These are phyloP conservation scores for Beauveria rudraprayagi DNA, from an alignment of 2,329 filamentous ascomycete genomes.

Conservation along the genomic window DNA sequence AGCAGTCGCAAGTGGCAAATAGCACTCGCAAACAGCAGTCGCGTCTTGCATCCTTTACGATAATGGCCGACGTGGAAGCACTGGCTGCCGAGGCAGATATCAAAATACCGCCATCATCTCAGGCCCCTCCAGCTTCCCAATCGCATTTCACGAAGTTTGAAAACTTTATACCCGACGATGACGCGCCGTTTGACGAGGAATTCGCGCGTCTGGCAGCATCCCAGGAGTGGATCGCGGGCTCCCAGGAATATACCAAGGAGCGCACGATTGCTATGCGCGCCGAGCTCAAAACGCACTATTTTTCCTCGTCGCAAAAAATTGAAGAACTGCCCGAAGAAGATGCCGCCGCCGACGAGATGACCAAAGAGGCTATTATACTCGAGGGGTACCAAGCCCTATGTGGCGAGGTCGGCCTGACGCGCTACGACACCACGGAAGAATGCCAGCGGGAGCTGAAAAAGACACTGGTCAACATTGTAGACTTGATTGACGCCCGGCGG, in stretches of 20 bases:
- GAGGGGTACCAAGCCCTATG: conserved; percentile 21
- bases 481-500: conserved; percentile 23
- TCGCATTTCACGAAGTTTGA: conserved; percentile 25
- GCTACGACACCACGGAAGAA: conserved; percentile 13
- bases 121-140: conserved; percentile 18
- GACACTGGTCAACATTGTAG: conserved; percentile 24
- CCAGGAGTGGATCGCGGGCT: conserved; percentile 22
- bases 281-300: conserved; percentile 23
- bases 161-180: conserved; percentile 21
- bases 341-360: neutral
- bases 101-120: conserved; percentile 14
- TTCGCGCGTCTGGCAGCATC: conserved; percentile 25
- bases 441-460: conserved; percentile 20
- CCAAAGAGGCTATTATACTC: conserved; percentile 15
- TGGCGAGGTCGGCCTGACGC: conserved; percentile 20
- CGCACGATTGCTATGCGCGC: conserved; percentile 24
- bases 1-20: too few species aligned
- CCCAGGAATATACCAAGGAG: conserved; percentile 20
- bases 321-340: neutral
- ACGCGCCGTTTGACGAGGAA: conserved; percentile 23
- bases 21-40: neutral
- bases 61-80: neutral
- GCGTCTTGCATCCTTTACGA: neutral
- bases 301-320: conserved; percentile 16
- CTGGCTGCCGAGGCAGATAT: neutral